A percentile compares a stretch with the other conserved stretches of the same genome.
Evolutionary conservation across 139 green algal species (phyloP).

Genomic region (Ettlia oleoabundans): DNA sequence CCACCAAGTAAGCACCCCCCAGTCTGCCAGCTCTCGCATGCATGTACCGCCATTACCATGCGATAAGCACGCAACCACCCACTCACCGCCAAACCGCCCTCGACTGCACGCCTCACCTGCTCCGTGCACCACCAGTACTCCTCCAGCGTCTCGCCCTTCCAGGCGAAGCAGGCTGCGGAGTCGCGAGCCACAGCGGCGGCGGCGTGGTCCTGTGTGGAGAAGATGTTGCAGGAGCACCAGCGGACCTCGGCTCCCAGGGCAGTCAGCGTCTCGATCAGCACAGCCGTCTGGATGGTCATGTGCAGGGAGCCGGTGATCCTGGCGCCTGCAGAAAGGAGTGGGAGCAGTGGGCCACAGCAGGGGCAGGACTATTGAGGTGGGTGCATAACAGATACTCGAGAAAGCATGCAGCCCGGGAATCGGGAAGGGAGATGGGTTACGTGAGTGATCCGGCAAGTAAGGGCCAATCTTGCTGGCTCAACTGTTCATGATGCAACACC

Average conservation of each 20-base stretch:
- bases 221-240: slow-evolving; percentile 99
- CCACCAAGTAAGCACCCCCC: no score
- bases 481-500: no score
- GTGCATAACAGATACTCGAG: background rate
- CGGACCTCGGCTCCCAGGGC: slow-evolving; percentile 95
- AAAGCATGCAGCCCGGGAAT: background rate
- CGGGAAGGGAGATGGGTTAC: background rate
- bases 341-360: background rate
- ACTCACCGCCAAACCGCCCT: background rate
- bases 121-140: slow-evolving; percentile 99
- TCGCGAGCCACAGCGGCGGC: slow-evolving; percentile 97
- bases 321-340: slow-evolving; percentile 42
- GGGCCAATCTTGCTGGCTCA: no score
- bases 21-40: no score
- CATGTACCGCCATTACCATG: background rate
- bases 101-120: slow-evolving; percentile 43
- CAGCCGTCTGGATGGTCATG: slow-evolving; percentile 99
- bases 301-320: slow-evolving; percentile 97
- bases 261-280: slow-evolving; percentile 98
- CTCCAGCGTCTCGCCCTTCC: slow-evolving; percentile 99
- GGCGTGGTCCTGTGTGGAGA: slow-evolving; percentile 98
- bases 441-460: no score
- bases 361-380: background rate
- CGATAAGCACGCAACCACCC: background rate
- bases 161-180: slow-evolving; percentile 96